Base-by-base conservation (phyloP, 2,329 filamentous ascomycete species). In the Aspergillus ruber region DNA sequence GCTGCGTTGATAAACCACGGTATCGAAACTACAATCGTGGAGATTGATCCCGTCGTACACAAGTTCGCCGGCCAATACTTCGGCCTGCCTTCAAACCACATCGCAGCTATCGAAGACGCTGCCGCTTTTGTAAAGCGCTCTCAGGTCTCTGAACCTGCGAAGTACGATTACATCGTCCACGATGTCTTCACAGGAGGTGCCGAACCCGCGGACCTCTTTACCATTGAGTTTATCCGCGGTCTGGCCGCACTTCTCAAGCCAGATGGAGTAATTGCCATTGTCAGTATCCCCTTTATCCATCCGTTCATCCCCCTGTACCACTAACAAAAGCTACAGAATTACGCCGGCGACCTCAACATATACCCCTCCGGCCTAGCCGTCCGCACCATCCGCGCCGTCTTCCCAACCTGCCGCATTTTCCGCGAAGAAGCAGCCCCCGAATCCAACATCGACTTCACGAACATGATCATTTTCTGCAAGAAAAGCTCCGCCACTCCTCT, bases 141-240 rank as follows among this genome's bases (percentile, higher is more conserved):
- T 78, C 82, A 15, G 67, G 10, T 13, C 8, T 25, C 40, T 3
- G 74, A 41, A 61, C 69, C 45, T 62, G 77, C 42, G 72, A 73
- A 48, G 65, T 98, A 86, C 66, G 85, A 96, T 71, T 97, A 95
- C 72, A 93, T 98, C 61, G 79, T 98, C 46, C 93, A 98, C 66
- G 93, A 98, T 58, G 93, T 98, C 20, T 98, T 98, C 66, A 98
- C 93, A 0, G 93, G 93, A 20, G 93, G 93, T 45, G 90, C 90
- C 0, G 93, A 97, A 66, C 93, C 93, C 0, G 82, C 90, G 2
- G 76, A 84, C 6, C 80, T 98, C 6, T 98, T 98, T 69, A 97
- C 90, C 0, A 67, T 83, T 4, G 85, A 93, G 57, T 97, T 98
- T 60, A 71, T 98, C 39, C 69, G 79, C 45, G 82, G 85, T 4